Evolutionary conservation across 768 basidiomycete species (phyloP), one percentile per base, ranked within the genome.

Genomic region (Agaricus subrufescens): DNA sequence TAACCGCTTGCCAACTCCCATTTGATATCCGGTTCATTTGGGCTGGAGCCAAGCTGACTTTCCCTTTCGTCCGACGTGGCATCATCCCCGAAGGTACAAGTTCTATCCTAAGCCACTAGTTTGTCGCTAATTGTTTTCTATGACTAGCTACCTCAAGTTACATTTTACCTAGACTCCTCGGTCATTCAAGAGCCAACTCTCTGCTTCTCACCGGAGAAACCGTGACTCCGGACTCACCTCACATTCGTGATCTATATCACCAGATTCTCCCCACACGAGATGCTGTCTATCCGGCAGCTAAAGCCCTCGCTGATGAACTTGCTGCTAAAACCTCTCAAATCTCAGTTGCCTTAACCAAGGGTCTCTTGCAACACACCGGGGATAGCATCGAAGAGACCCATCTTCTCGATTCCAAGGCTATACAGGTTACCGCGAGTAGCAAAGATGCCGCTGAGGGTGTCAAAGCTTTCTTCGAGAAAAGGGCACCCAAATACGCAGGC

Each of bases 141-240:
- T 5, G 15, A 19, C 8, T 46, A 67, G 67, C 67, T 3, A 63
- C 63, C 43, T 70, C 67, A 2, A 66, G 60, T 39, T 83, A 76
- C 62, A 74, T 83, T 49, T 75, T 84, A n/a, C 82, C 83, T 26
- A 74, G 75, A 19, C 75, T 84, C 37, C 61, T 83, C 19, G 81
- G 82, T 4, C 73, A 76, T 56, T 79, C 82, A 14, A 71, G 75
- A 5, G 79, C 83, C 9, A 72, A 68, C 47, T 74, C 79, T 23
- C 72, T 83, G n/a, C 71, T 83, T 27, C 69, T 83, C 29, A 75
- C 76, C 0, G 83, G 79, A 23, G 66, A 67, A 3, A 76, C 74
- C 3, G 67, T 80, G 40, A 60, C 71, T 1, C 75, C 82, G 0
- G 68, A 72, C 23, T 81, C 81, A 0, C 78, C 74, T 4, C 61